These are phyloP conservation scores for Glycine tomentella DNA, from an alignment of 306 rosid genomes.

Conservation along the genomic window DNA sequence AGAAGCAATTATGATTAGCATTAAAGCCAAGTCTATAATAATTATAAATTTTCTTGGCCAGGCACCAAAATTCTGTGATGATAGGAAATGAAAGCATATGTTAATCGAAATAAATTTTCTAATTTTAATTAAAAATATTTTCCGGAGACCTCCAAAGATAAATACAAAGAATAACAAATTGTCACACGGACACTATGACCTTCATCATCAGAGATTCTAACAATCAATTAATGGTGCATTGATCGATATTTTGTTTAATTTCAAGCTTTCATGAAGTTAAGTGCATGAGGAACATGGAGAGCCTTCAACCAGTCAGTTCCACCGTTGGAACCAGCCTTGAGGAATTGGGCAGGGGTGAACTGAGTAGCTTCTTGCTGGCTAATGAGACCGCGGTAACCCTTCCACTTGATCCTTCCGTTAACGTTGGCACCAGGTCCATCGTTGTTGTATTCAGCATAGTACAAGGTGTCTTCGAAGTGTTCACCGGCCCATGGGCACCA, in stretches of 20 bases:
- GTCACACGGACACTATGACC: background rate
- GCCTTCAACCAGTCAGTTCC: constrained; percentile 49
- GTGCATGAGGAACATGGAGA: constrained; percentile 34
- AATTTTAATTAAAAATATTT: background rate
- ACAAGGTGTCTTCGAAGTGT: constrained; percentile 38
- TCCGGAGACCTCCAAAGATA: background rate
- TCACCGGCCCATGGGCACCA: constrained; percentile 55
- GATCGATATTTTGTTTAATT: too few species aligned
- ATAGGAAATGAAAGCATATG: too few species aligned
- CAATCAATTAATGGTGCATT: too few species aligned
- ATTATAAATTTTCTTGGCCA: too few species aligned
- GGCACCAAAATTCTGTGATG: too few species aligned
- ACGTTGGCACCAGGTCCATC: constrained; percentile 62
- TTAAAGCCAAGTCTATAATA: too few species aligned
- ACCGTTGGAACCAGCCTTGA: background rate
- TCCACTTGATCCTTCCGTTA: constrained; percentile 61
- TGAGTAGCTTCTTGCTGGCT: constrained; percentile 49
- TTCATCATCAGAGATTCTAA: background rate
- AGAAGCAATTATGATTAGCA: too few species aligned
- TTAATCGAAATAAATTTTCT: too few species aligned
- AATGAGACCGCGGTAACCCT: constrained; percentile 49
- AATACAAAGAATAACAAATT: background rate
- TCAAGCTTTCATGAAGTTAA: constrained; percentile 23
- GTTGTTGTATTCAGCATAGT: constrained; percentile 65
- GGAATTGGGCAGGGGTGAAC: constrained; percentile 50